phyloP scores from a whole-genome alignment of 208 protist species.

The Lotmaria passim region DNA sequence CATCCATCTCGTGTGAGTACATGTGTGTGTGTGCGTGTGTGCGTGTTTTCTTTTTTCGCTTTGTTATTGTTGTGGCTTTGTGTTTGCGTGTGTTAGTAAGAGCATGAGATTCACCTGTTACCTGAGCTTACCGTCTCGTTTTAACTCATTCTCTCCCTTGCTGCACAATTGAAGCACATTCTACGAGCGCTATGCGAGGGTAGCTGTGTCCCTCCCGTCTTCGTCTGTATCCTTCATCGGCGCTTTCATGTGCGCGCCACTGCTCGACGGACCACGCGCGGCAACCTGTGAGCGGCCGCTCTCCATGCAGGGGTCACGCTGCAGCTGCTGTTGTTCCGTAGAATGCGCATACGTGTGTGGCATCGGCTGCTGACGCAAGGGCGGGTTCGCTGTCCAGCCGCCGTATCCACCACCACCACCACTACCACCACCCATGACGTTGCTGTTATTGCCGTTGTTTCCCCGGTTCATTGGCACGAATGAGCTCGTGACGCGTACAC shows the following conservation, averaged over 20 bases:
- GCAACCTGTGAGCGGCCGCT: background rate
- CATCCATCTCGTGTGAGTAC: no score
- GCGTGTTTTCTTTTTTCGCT: no score
- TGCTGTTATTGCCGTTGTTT: background rate
- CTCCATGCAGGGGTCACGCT: constrained; percentile 13
- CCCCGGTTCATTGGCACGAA: background rate
- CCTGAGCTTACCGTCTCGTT: no score
- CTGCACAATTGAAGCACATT: background rate
- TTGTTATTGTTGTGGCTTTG: no score
- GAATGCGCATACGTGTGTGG: constrained; percentile 8
- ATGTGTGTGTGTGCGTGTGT: no score
- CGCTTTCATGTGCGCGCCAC: background rate
- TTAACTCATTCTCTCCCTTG: no score
- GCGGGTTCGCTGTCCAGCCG: background rate
- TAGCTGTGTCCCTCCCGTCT: background rate
- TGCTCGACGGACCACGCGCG: background rate
- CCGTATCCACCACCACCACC: constrained; percentile 1
- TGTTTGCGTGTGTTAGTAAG: no score
- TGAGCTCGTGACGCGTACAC: constrained; percentile 1
- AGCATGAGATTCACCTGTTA: no score
- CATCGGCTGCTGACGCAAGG: constrained; percentile 6
- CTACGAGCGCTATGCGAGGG: background rate
- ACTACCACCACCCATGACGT: background rate
- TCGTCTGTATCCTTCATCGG: background rate
- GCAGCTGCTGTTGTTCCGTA: constrained; percentile 17